Evolutionary conservation across 192 early-diverging fungal genomes (phyloP).

Genomic region (Paraglomus occultum): DNA sequence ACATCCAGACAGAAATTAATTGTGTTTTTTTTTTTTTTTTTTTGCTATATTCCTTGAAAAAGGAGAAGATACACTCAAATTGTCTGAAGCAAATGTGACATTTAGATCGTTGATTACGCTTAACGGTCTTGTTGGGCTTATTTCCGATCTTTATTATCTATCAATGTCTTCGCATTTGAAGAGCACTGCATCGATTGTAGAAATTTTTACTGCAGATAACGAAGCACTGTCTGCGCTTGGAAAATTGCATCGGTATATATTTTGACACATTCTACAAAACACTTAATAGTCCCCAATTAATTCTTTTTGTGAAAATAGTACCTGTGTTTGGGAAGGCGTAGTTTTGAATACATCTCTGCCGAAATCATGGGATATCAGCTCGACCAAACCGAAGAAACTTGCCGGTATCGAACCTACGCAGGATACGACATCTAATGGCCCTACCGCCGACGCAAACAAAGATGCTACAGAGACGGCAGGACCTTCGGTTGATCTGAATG

Average conservation of each 20-base stretch:
- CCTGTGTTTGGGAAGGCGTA: slow-evolving; percentile 63
- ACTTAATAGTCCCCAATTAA: neutral
- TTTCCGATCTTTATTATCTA: slow-evolving; percentile 70
- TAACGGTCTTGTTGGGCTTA: slow-evolving; percentile 58
- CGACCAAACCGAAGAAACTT: slow-evolving; percentile 40
- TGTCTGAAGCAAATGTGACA: slow-evolving; percentile 44
- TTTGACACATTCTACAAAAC: neutral
- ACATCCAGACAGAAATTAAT: neutral
- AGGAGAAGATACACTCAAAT: slow-evolving; percentile 4
- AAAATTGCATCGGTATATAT: slow-evolving; percentile 58
- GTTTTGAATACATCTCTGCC: slow-evolving; percentile 58
- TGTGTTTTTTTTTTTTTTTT: neutral
- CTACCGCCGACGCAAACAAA: slow-evolving; percentile 23
- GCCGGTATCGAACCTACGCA: slow-evolving; percentile 33
- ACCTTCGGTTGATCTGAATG: slow-evolving; percentile 44
- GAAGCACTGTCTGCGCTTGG: slow-evolving; percentile 53
- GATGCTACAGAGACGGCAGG: neutral
- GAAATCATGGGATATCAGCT: slow-evolving; percentile 64
- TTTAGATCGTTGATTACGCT: slow-evolving; percentile 60
- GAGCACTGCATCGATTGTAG: slow-evolving; percentile 56
- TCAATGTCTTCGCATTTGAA: slow-evolving; percentile 63
- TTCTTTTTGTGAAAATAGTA: slow-evolving; percentile 32
- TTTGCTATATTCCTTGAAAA: neutral
- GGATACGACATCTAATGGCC: slow-evolving; percentile 28
- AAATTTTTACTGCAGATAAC: slow-evolving; percentile 57